These are phyloP conservation scores for Tolypocladium endophyticum DNA, from an alignment of 2,329 filamentous ascomycete species.

Conservation along the genomic window DNA sequence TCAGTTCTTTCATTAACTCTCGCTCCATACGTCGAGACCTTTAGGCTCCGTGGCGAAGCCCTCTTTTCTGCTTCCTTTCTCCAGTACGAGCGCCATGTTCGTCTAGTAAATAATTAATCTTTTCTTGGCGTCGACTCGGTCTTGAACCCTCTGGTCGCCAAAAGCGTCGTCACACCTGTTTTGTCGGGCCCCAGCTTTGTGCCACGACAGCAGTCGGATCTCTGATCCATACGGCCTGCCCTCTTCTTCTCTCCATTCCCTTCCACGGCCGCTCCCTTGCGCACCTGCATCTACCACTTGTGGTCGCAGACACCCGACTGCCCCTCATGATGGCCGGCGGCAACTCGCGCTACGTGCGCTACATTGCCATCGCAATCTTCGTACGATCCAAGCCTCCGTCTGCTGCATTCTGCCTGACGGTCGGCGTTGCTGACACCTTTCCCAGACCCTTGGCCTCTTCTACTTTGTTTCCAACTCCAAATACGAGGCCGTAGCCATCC, in stretches of 20 bases:
- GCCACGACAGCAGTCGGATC: background rate
- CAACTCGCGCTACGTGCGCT: conserved; percentile 64
- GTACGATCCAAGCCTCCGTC: conserved; percentile 41
- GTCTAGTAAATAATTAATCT: background rate
- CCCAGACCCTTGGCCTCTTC: conserved; percentile 58
- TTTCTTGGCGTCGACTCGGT: background rate
- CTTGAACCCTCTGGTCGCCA: background rate
- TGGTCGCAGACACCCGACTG: background rate
- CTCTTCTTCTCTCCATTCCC: background rate
- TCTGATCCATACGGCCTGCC: background rate
- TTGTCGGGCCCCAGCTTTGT: background rate
- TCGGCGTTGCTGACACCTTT: conserved; percentile 6
- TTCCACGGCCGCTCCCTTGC: background rate
- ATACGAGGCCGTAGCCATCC: conserved; percentile 29
- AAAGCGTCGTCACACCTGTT: background rate
- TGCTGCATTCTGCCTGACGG: background rate
- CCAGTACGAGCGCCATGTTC: background rate
- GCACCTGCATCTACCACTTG: background rate
- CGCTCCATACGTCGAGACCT: background rate
- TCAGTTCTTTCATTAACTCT: background rate
- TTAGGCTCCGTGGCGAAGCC: background rate
- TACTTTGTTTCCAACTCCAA: conserved; percentile 65
- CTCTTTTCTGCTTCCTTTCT: no score
- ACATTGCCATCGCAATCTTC: conserved; percentile 72
- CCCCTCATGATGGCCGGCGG: conserved; percentile 50